Evolutionary conservation across 805 yeast genomes (phyloP).

Genomic region (Candida stauntonica): DNA sequence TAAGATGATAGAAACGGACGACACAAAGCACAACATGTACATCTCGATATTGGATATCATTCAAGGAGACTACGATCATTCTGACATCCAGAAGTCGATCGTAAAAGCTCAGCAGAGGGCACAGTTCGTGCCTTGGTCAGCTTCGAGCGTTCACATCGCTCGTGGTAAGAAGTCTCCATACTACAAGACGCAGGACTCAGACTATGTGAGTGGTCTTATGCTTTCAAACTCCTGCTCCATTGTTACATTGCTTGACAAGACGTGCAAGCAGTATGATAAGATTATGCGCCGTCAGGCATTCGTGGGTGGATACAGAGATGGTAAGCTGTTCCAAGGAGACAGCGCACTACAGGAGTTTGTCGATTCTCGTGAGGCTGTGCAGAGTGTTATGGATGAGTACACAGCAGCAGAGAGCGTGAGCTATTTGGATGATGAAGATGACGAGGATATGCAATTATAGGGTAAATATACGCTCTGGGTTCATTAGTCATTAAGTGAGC

Average conservation of each 20-base stretch:
- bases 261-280: slow-evolving; percentile 73
- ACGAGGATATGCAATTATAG: slow-evolving; percentile 21
- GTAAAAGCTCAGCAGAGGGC: slow-evolving; percentile 61
- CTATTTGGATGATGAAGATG: slow-evolving; percentile 36
- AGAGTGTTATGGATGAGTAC: slow-evolving; percentile 73
- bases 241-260: slow-evolving; percentile 57
- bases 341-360: slow-evolving; percentile 66
- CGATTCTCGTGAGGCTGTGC: slow-evolving; percentile 69
- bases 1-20: slow-evolving; percentile 54
- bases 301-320: slow-evolving; percentile 63
- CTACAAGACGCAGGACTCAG: slow-evolving; percentile 29
- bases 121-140: slow-evolving; percentile 81
- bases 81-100: slow-evolving; percentile 67
- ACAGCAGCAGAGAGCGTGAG: slow-evolving; percentile 59
- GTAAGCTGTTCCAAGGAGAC: slow-evolving; percentile 35
- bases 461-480: too few species aligned
- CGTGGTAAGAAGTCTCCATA: slow-evolving; percentile 71
- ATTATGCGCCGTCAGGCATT: slow-evolving; percentile 80
- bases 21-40: slow-evolving; percentile 45
- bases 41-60: slow-evolving; percentile 67
- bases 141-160: slow-evolving; percentile 74
- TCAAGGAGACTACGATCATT: slow-evolving; percentile 59
- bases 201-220: slow-evolving; percentile 72
- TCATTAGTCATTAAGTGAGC: background rate
- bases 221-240: slow-evolving; percentile 80